phyloP scores from a whole-genome alignment of 257 asterid species.

The Scutellaria minor region DNA sequence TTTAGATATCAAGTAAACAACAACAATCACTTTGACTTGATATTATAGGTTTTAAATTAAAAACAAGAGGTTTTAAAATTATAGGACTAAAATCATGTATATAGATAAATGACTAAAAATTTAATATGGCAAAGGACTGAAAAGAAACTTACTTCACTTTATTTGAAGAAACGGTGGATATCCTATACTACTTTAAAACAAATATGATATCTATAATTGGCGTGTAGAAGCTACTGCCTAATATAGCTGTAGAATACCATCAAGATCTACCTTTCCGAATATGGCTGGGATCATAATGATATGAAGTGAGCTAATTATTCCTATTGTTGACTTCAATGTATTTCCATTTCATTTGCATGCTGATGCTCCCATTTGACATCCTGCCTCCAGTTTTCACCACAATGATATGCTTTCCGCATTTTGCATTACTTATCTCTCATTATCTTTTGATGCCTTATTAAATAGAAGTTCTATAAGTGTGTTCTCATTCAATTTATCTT shows the following conservation, averaged over 20 bases:
- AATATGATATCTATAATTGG: neutral
- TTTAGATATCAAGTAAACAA: too few relatives aligned
- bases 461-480: neutral
- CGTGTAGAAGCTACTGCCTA: constrained; percentile 12
- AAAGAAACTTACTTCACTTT: neutral
- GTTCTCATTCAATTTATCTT: neutral
- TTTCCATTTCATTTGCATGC: neutral
- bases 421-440: constrained; percentile 5
- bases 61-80: too few relatives aligned
- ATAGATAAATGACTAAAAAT: too few relatives aligned
- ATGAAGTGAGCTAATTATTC: neutral
- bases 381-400: constrained; percentile 6
- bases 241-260: constrained; percentile 10
- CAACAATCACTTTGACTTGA: too few relatives aligned
- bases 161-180: neutral
- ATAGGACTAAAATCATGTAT: neutral
- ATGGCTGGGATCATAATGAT: constrained; percentile 11
- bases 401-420: neutral
- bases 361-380: constrained; percentile 26
- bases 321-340: neutral
- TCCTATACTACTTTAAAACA: constrained; percentile 8
- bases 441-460: neutral
- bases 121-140: too few relatives aligned
- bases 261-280: constrained; percentile 14
- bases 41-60: too few relatives aligned